phyloP scores from a whole-genome alignment of 2,329 filamentous ascomycete genomes.

The Parastagonospora avenae region DNA sequence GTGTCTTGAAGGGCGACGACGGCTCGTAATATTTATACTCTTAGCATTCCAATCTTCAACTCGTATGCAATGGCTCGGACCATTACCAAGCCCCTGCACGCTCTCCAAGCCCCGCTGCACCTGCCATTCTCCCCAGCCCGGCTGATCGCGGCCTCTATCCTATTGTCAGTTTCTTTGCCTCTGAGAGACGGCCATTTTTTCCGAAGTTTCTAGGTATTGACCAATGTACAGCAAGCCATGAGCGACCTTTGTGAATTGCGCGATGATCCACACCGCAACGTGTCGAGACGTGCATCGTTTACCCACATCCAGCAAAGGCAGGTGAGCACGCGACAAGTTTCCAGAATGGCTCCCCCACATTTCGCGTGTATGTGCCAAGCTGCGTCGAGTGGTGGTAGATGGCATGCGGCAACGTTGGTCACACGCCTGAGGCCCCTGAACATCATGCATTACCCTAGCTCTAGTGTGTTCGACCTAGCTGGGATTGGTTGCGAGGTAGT shows the following conservation, averaged over 20 bases:
- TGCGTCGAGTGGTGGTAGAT: not conserved
- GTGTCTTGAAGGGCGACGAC: not conserved
- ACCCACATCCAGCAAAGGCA: conserved; percentile 11
- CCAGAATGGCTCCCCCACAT: conserved; percentile 2
- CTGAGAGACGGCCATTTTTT: not conserved
- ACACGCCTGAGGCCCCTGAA: conserved; percentile 31
- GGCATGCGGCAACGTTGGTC: conserved; percentile 11
- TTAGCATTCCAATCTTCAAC: not conserved
- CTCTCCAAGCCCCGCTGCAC: conserved; percentile 4
- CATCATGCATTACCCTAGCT: conserved; percentile 17
- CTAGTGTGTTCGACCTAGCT: conserved; percentile 15
- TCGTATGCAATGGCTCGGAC: conserved; percentile 2
- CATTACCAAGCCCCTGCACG: conserved; percentile 13
- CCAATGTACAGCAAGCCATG: not conserved
- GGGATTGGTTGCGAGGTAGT: conserved; percentile 13
- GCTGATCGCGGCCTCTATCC: conserved; percentile 20
- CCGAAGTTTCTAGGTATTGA: not conserved
- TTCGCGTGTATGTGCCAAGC: not conserved
- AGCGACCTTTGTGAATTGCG: not conserved
- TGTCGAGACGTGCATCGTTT: not conserved
- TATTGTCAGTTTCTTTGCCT: conserved; percentile 1
- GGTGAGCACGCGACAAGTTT: conserved; percentile 32
- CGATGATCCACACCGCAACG: not conserved
- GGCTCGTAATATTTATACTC: not conserved
- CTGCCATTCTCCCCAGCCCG: conserved; percentile 11